Base-by-base conservation (phyloP, 306 rosid genomes). In the Rosa multiflora region DNA sequence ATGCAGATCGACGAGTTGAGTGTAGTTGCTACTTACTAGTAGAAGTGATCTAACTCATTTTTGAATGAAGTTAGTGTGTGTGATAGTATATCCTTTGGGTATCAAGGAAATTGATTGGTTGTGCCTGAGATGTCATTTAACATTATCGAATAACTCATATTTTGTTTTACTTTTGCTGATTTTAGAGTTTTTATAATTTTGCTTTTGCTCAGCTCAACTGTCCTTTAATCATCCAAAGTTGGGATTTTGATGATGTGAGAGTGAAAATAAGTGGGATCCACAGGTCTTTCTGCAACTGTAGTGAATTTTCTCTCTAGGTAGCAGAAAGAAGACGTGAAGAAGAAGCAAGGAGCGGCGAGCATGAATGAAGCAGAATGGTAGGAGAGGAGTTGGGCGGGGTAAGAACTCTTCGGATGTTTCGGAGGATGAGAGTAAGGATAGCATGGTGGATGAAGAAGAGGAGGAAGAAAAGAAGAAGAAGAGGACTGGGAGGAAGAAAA, bases 301-400 rank as follows among this genome's bases (percentile, higher is more conserved):
- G n/a, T 11, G 12, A 23, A 23, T 23, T 12, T 76, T n/a, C 11
- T 39, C 53, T 43, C 13, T 14, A 29, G 29, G 29, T 29, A 29
- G 29, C 29, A 81, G 83, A 88, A 79, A 76, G 88, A 82, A 56
- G 67, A 40, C 3, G 62, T 26, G 5, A 83, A 75, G 83, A 86
- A 82, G 83, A 88, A 75, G 83, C 80, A 79, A 52, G 89, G 89
- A 0, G 88, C 84, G 0, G 91, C 76, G 11, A 80, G 85, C 40
- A 84, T 88, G 91, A 75, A 84, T 88, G 80, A 86, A 77, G 58
- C 88, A 84, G 70, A 83, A 79, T 72, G 48, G 71, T 17, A 0
- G 46, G 46, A 9, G 13, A 37, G 71, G 70, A 64, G n/a, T 6
- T 14, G 70, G 44, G 44, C 11, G 21, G 39, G 67, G 40, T 14